Base-by-base conservation (phyloP, 2,329 filamentous ascomycete genomes). In the Ophidiomyces ophidiicola region DNA sequence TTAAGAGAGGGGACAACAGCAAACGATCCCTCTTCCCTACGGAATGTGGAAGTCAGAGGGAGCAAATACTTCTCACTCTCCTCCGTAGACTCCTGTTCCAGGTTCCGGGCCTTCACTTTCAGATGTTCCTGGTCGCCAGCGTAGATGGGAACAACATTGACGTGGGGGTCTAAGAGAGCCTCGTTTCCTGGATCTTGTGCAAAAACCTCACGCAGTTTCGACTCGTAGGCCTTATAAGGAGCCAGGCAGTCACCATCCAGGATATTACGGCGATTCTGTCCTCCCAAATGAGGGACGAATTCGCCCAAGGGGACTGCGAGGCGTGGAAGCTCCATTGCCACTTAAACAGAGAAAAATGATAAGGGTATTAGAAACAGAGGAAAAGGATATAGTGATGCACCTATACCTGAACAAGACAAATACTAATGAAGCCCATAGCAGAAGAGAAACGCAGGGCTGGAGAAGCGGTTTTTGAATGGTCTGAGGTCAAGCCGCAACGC, bases 1-100 rank as follows among this genome's bases (percentile, higher is more conserved):
- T 72, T 68, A 32, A 90, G 54, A 8, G 71, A 71, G 17, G 68
- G 55, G 0, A 87, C 82, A 3, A 82, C 71, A 2, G 84, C 83
- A 2, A 74, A 74, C 1, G 77, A 71, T 4, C 74, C 78, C 53
- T 74, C 61, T 1, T 35, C 28, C 26, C 74, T 76, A 21, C 82
- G 74, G 36, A 78, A 69, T 6, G 72, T 63, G 0, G 44, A 37
- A 12, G 43, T 31, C 6, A 57, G 45, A 6, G 53, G 31, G 6
- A 57, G 41, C 3, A 57, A 43, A 41, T 53, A 55, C 26, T 46
- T 50, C 10, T 54, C 53, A 25, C 47, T 48, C n/a, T 52, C 45
- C 17, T 43, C 39, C 3, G 46, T n/a, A 14, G 44, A 35, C 25
- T 56, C 51, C 6, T 43, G 35, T 18, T 41, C 38, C 19, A 52